Evolutionary conservation across 805 yeast genomes (phyloP), one percentile per base, ranked within the genome.

Genomic region (Lachancea quebecensis): DNA sequence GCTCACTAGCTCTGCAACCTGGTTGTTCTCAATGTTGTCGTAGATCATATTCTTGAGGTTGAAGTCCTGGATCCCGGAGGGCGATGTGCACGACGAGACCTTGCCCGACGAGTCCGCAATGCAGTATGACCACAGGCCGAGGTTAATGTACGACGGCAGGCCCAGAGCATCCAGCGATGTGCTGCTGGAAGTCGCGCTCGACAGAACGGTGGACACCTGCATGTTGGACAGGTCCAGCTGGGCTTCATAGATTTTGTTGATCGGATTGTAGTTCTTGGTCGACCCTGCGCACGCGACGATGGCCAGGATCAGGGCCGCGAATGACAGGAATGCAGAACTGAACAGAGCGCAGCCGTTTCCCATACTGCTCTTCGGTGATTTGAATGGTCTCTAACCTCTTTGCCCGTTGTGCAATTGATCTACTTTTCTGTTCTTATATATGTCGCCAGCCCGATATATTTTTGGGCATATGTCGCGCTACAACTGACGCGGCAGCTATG

Each of bases 51-150:
- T 42, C 46, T 45, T 56, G 35, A 62, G 47, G 32, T 60, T 50
- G 44, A 62, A 59, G 7, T 53, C 39, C 41, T 62, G 61, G 30
- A 62, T 58, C 11, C 65, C 65, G 31, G 40, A 39, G 14, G 64
- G 64, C 17, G 59, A 52, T 3, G 62, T 59, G 45, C 67, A 62
- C n/a, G 39, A 41, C 4, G 50, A 47, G 5, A 62, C 50, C 4
- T 42, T 41, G 8, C 53, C 50, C 10, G 49, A 30, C 3, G 57
- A 37, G 27, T 48, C 51, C 17, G 80, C 82, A 44, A 67, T 54
- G 61, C 89, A 82, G 63, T 78, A 81, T 18, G 83, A 82, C 77
- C 83, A 81, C 52, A 78, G 63, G 32, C 86, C 85, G 30, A 79
- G 65, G 12, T 75, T 70, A 52, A 74, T 66, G 36, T 72, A 73